These are phyloP conservation scores for Cylindrotheca closterium DNA, from an alignment of 108 stramenopile species.

Conservation along the genomic window DNA sequence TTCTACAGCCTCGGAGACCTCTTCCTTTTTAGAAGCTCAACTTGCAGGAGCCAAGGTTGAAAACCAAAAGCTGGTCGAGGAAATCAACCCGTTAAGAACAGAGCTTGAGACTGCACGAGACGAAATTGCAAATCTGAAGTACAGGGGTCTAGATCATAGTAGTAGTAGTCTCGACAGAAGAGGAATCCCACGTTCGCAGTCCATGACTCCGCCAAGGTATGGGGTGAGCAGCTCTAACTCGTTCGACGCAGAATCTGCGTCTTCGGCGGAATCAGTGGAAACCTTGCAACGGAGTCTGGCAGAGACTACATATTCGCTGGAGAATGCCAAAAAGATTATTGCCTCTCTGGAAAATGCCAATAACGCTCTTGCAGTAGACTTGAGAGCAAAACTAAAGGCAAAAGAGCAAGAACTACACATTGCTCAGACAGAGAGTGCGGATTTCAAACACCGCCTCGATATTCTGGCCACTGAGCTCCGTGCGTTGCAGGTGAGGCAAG, in stretches of 20 bases:
- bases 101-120: slow-evolving; percentile 15
- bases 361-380: slow-evolving; percentile 38
- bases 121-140: slow-evolving; percentile 1
- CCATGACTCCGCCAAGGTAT: slow-evolving; percentile 13
- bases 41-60: slow-evolving; percentile 1
- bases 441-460: slow-evolving; percentile 38
- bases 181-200: not conserved
- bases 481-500: slow-evolving; percentile 38
- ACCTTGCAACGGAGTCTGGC: slow-evolving; percentile 30
- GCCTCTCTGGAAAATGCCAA: slow-evolving; percentile 58
- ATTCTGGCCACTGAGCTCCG: slow-evolving; percentile 51
- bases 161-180: not conserved
- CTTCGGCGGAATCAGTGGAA: slow-evolving; percentile 27
- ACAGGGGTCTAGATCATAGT: not conserved
- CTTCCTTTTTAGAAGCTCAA: not conserved
- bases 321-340: slow-evolving; percentile 64
- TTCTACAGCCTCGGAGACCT: not conserved
- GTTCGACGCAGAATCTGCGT: slow-evolving; percentile 9
- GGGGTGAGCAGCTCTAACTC: slow-evolving; percentile 1
- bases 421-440: slow-evolving; percentile 27
- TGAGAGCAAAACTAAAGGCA: slow-evolving; percentile 49
- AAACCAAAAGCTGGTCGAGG: not conserved
- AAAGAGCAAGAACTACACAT: slow-evolving; percentile 39
- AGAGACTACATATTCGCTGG: slow-evolving; percentile 42
- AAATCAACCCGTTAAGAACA: not conserved